Evolutionary conservation across 2,329 filamentous ascomycete species (phyloP).

Genomic region (Neonectria faginata): DNA sequence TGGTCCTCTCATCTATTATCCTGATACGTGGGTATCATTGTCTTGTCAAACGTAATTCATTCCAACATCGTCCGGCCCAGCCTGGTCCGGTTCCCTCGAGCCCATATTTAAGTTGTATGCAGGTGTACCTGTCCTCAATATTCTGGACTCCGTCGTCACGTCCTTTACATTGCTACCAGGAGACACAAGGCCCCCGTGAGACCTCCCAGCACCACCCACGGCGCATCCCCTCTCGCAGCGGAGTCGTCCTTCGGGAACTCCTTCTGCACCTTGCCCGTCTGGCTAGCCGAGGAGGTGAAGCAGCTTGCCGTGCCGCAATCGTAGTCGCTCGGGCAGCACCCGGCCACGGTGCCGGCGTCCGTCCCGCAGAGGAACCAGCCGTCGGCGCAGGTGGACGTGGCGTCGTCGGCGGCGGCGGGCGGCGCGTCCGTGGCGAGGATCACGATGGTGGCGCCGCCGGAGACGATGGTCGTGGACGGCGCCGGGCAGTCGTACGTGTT

Average conservation of each 20-base stretch:
- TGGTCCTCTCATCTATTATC: slow-evolving; percentile 10
- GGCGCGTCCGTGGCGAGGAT: slow-evolving; percentile 67
- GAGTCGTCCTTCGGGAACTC: slow-evolving; percentile 53
- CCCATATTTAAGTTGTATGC: slow-evolving; percentile 10
- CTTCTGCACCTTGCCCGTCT: slow-evolving; percentile 69
- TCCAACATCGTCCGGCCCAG: slow-evolving; percentile 7
- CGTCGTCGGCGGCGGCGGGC: slow-evolving; percentile 50
- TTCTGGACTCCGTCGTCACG: slow-evolving; percentile 17
- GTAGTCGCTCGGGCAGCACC: slow-evolving; percentile 87
- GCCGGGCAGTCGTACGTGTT: slow-evolving; percentile 82
- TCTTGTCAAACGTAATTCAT: slow-evolving; percentile 22
- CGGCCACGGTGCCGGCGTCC: slow-evolving; percentile 71
- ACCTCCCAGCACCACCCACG: slow-evolving; percentile 27
- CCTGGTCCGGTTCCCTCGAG: neutral
- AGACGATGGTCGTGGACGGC: slow-evolving; percentile 72
- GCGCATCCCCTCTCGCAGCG: slow-evolving; percentile 9
- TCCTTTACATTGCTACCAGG: slow-evolving; percentile 13
- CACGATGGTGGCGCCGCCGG: slow-evolving; percentile 76
- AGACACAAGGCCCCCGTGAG: slow-evolving; percentile 19
- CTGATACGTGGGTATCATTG: slow-evolving; percentile 5
- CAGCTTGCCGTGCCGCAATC: slow-evolving; percentile 79
- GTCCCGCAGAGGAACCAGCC: slow-evolving; percentile 82
- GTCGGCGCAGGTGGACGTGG: slow-evolving; percentile 70
- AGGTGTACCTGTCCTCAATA: neutral
- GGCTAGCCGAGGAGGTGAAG: slow-evolving; percentile 64